Evolutionary conservation across 2,329 filamentous ascomycete species (phyloP).

Genomic region (Emergomyces orientalis): DNA sequence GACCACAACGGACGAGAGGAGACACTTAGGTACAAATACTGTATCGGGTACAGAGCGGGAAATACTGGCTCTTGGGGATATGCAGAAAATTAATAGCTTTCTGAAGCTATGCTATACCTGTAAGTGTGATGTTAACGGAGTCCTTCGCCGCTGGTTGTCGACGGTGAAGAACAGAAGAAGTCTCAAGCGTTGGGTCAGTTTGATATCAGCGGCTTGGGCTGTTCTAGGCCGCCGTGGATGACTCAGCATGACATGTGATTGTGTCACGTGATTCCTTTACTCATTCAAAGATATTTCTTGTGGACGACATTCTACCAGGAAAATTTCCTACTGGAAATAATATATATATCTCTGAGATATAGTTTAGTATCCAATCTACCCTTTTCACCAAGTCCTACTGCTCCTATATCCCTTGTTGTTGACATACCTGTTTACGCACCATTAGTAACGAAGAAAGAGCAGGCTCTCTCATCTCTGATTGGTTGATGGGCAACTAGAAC

Average conservation of each 20-base stretch:
- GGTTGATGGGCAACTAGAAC: neutral
- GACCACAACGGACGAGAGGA: neutral
- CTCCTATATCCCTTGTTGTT: too few relatives aligned
- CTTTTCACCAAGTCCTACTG: too few relatives aligned
- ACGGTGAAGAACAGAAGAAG: neutral
- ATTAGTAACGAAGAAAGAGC: too few relatives aligned
- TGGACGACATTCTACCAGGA: too few relatives aligned
- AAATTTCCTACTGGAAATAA: too few relatives aligned
- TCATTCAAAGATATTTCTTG: too few relatives aligned
- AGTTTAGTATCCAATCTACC: too few relatives aligned
- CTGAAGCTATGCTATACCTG: neutral
- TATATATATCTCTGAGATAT: too few relatives aligned
- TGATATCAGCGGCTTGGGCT: neutral
- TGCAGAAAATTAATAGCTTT: neutral
- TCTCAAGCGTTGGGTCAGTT: neutral
- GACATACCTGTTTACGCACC: too few relatives aligned
- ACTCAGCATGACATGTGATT: too few relatives aligned
- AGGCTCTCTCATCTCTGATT: slow-evolving; percentile 1
- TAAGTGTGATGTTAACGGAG: neutral
- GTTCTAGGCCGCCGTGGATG: too few relatives aligned
- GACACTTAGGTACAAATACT: neutral
- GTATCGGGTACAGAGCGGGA: neutral
- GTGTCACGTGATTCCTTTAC: too few relatives aligned
- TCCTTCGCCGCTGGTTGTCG: neutral
- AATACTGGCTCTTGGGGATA: neutral